Conservation (phyloP, 1,139 yeast species). For the Petasospora rhodanensis region DNA sequence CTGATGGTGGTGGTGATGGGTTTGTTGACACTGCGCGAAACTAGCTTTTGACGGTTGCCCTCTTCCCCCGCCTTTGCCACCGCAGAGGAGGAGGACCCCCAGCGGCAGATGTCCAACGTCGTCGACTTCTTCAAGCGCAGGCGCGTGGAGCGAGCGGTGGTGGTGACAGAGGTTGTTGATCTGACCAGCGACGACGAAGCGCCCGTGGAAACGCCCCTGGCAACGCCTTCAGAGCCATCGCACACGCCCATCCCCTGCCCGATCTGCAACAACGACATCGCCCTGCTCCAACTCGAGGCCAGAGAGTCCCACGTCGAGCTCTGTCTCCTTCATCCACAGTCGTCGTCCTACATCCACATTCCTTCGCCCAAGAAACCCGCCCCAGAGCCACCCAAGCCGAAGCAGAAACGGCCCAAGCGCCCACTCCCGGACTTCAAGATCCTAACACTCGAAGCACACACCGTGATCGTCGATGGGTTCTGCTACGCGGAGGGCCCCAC, state of each 20-base stretch:
- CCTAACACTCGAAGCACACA: slow-evolving; percentile 37
- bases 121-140: slow-evolving; percentile 4
- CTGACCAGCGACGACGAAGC: slow-evolving; percentile 9
- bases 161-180: slow-evolving; percentile 9
- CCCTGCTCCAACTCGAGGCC: slow-evolving; percentile 34
- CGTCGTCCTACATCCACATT: slow-evolving; percentile 2
- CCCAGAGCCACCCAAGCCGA: slow-evolving; percentile 11
- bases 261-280: slow-evolving; percentile 39
- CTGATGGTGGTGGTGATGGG: neutral
- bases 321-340: slow-evolving; percentile 33
- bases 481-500: slow-evolving; percentile 39
- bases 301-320: slow-evolving; percentile 57
- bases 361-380: slow-evolving; percentile 9
- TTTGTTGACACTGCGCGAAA: too few relatives aligned
- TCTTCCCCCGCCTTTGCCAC: too few relatives aligned
- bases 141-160: neutral
- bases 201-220: too few relatives aligned
- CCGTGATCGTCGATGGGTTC: slow-evolving; percentile 67
- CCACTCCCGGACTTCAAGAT: slow-evolving; percentile 56
- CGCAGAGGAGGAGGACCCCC: too few relatives aligned
- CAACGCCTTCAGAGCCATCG: neutral
- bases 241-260: slow-evolving; percentile 44
- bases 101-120: slow-evolving; percentile 1
- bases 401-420: slow-evolving; percentile 21
- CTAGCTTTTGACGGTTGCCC: too few relatives aligned